Evolutionary conservation across 192 early-diverging fungal species (phyloP).

Genomic region (Linnemannia exigua): DNA sequence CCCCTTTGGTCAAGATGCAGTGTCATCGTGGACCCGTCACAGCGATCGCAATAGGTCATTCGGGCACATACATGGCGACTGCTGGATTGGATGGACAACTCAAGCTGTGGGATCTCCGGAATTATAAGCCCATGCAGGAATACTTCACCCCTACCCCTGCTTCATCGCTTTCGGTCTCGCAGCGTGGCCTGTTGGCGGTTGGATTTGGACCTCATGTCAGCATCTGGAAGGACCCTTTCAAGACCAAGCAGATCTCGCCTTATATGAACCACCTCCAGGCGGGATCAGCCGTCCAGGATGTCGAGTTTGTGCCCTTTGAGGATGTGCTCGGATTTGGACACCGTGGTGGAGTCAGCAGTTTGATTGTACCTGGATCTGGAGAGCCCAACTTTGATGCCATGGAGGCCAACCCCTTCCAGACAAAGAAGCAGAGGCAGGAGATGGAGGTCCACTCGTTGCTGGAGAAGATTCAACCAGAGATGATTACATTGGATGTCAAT

Average conservation of each 20-base stretch:
- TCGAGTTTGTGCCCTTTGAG: slow-evolving; percentile 95
- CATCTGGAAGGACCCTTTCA: slow-evolving; percentile 93
- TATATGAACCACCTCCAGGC: slow-evolving; percentile 89
- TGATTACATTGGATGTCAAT: slow-evolving; percentile 88
- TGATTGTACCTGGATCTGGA: slow-evolving; percentile 93
- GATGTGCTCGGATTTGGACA: slow-evolving; percentile 94
- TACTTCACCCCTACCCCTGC: slow-evolving; percentile 87
- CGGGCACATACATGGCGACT: slow-evolving; percentile 90
- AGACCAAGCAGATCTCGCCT: slow-evolving; percentile 79
- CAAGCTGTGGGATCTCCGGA: slow-evolving; percentile 95
- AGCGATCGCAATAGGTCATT: slow-evolving; percentile 85
- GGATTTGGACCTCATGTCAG: slow-evolving; percentile 85
- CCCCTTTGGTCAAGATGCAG: slow-evolving; percentile 95
- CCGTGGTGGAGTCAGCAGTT: slow-evolving; percentile 78
- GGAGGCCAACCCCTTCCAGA: slow-evolving; percentile 94
- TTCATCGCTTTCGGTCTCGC: slow-evolving; percentile 84
- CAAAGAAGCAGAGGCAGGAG: slow-evolving; percentile 89
- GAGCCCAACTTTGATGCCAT: slow-evolving; percentile 97
- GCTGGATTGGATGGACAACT: slow-evolving; percentile 91
- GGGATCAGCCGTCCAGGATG: slow-evolving; percentile 61
- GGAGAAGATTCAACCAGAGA: slow-evolving; percentile 96
- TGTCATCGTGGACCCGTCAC: slow-evolving; percentile 91
- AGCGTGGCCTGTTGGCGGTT: slow-evolving; percentile 87
- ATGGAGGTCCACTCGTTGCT: slow-evolving; percentile 88
- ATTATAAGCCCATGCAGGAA: slow-evolving; percentile 82